Percentiles rank a stretch among this genome's conserved stretches.
phyloP scores from a whole-genome alignment of 345 rosid genomes.

The Nasturtium officinale region DNA sequence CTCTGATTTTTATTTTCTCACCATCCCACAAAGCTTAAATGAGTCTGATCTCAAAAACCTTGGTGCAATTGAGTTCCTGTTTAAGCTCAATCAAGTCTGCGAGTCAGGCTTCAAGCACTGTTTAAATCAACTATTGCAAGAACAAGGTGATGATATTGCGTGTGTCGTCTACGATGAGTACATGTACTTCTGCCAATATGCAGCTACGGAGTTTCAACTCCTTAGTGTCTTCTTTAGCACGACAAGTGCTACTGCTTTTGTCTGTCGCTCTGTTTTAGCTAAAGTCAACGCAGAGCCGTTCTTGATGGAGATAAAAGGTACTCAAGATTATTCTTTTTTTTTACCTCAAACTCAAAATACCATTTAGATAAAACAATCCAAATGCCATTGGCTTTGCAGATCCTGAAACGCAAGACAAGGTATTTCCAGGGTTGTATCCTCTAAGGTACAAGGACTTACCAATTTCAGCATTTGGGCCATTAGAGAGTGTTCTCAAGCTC shows the following conservation, averaged over 20 bases:
- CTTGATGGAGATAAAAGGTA: slow-evolving; percentile 41
- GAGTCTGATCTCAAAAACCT: slow-evolving; percentile 39
- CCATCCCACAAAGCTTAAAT: slow-evolving; percentile 48
- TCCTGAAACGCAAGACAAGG: slow-evolving; percentile 17
- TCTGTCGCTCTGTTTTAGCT: slow-evolving; percentile 36
- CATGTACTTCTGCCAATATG: slow-evolving; percentile 52
- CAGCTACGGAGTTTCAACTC: slow-evolving; percentile 38
- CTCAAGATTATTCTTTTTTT: slow-evolving; percentile 3
- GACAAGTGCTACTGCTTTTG: slow-evolving; percentile 41
- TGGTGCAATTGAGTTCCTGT: slow-evolving; percentile 19
- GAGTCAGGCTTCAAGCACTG: slow-evolving; percentile 43
- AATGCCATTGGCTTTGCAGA: neutral
- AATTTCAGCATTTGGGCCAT: slow-evolving; percentile 30
- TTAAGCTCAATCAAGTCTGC: slow-evolving; percentile 50
- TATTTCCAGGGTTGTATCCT: slow-evolving; percentile 39
- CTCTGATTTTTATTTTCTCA: slow-evolving; percentile 49
- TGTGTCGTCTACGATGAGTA: slow-evolving; percentile 60
- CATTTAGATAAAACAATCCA: neutral
- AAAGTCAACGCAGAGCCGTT: slow-evolving; percentile 22
- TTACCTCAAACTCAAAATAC: neutral
- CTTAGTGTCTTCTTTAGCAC: slow-evolving; percentile 42
- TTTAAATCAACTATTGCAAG: slow-evolving; percentile 40
- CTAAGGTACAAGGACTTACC: slow-evolving; percentile 45
- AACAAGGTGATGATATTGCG: slow-evolving; percentile 28
- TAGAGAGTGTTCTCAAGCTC: slow-evolving; percentile 36